Base-by-base conservation (phyloP, 2,329 filamentous ascomycete genomes). In the Cephalotrichum gorgonifer region DNA sequence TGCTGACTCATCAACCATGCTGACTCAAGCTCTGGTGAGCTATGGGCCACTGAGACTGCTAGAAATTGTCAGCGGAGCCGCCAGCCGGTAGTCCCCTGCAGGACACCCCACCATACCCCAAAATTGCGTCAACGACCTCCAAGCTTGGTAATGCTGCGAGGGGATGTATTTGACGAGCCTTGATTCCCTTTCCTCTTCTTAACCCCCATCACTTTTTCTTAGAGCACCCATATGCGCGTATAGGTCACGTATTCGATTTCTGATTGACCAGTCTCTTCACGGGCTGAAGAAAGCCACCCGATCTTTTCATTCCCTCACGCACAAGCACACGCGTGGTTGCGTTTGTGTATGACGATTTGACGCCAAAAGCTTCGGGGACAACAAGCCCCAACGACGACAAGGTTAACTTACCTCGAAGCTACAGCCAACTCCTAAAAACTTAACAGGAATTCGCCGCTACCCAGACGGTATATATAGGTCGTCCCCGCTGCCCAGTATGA, bases 51-150 rank as follows among this genome's bases (percentile, higher is more conserved):
- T 47, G 17, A 47, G 35, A 41, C 23, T 9, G 23, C 22, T 26
- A n/a, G 2, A 38, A 47, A 47, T 35, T 31, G 31, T 47, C 33
- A 47, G 28, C 31, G 20, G 35, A 20, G 7, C 35, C 22, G n/a
- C 7, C 35, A 31, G 30, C 30, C 3, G 8, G 4, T 11, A 31
- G 20, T 20, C 23, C 25, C 25, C 22, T 47, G 15, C 31, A 14
- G 14, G 15, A 47, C 27, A 41, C 33, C 33, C 33, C 33, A 47
- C 45, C 33, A 41, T 22, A n/a, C 45, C 23, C 11, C 8, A 15
- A 38, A 47, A 47, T 47, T 47, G 45, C 45, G 45, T 47, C 45
- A 47, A 47, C n/a, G n/a, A 5, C 11, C 15, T 14, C 44, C 11
- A 14, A 23, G n/a, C 23, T 17, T 12, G 3, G 30, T 12, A 30